Conservation (phyloP, 2,329 filamentous ascomycete species). For the Achaetomium macrosporum region DNA sequence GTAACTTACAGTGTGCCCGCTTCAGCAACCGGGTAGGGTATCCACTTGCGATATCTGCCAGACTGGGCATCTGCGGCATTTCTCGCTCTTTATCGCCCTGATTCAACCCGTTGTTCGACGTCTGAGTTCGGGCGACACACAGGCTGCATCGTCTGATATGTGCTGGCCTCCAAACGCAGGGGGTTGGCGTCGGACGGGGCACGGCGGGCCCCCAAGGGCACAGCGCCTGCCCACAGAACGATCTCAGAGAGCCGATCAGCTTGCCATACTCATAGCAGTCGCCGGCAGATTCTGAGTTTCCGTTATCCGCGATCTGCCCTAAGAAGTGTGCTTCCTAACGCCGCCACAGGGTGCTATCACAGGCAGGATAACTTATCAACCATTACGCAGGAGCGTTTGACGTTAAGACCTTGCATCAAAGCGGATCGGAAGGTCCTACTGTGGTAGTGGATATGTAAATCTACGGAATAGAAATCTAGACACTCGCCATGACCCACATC, state of each 20-base stretch:
- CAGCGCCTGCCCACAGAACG: background rate
- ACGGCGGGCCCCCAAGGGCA: background rate
- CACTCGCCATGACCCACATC: background rate
- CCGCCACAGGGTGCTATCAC: background rate
- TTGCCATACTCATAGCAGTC: background rate
- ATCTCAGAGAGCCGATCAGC: background rate
- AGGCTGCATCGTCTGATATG: background rate
- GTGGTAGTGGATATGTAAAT: background rate
- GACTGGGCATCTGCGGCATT: no score
- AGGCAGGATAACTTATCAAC: background rate
- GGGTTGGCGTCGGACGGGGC: background rate
- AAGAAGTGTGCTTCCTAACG: background rate
- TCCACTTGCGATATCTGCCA: no score
- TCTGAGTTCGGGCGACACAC: background rate
- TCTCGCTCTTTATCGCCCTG: no score
- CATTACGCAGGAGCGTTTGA: background rate
- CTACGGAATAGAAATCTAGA: background rate
- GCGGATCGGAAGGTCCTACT: background rate
- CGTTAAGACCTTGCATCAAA: no score
- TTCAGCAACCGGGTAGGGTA: no score
- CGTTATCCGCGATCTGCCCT: background rate
- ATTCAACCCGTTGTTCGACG: background rate
- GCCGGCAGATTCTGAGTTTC: slow-evolving; percentile 7
- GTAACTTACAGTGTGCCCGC: no score
- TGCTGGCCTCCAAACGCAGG: background rate